Evolutionary conservation across 495 filamentous ascomycete genomes (phyloP), one percentile per base, ranked within the genome.

Genomic region (Monascus purpureus): DNA sequence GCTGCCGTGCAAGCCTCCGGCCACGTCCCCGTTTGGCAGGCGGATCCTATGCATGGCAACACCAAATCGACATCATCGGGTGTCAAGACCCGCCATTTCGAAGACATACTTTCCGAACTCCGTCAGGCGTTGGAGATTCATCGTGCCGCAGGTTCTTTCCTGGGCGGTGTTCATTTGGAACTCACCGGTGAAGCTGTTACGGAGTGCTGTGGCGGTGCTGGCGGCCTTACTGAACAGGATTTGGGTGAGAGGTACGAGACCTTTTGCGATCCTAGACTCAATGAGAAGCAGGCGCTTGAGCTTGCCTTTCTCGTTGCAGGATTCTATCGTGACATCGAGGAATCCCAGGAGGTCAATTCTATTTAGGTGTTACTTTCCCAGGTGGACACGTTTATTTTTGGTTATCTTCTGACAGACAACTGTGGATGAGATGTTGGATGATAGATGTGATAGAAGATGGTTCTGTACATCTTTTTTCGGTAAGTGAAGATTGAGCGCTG

Each of bases 31-130:
- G 84, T 97, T 39, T 97, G 90, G 90, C 84, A 94, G 54, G 93
- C 85, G 56, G 90, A 97, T 55, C 90, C 90, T 8, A 96, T 96
- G 92, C 90, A 97, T 60, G 90, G 90, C 37, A 78, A 68, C 33
- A 65, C 60, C 5, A 22, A 22, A 9, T 68, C 73, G 13, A 86
- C 84, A 0, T 61, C 74, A 0, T 62, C 68, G 0, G 60, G 65
- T 6, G 68, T 93, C 50, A 97, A 97, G 63, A 97, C 90, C 2
- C 69, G 92, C 2, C 73, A 77, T 31, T 96, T 96, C 55, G 68
- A 66, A 22, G 73, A 82, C 52, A 93, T 97, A 38, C 72, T 94
- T 41, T 73, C 69, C 8, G 92, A 96, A 62, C 62, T 96, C 24
- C 65, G 72, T 29, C 70, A 80, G 41, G 80, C 85, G 2, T 59